A percentile compares a stretch with the other conserved stretches of the same genome.
Evolutionary conservation across 192 early-diverging fungal species (phyloP).

Genomic region (Spinellus fusiger): DNA sequence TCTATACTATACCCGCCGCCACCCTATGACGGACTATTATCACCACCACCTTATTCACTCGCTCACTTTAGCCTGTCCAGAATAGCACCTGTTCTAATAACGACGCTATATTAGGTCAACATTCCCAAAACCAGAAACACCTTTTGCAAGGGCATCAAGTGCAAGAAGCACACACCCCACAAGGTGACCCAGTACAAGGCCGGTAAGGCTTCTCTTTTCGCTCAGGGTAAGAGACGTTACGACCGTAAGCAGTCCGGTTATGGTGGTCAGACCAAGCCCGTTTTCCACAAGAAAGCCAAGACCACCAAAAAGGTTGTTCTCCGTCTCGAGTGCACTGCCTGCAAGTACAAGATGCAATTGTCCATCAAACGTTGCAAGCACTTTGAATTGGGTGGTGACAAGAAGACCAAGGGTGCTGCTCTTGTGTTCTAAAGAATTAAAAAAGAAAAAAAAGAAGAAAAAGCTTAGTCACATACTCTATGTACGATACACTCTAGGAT

Average conservation of each 20-base stretch:
- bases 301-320: slow-evolving; percentile 99
- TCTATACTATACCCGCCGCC: neutral
- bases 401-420: slow-evolving; percentile 89
- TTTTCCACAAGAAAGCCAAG: slow-evolving; percentile 99
- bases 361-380: slow-evolving; percentile 99
- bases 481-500: neutral
- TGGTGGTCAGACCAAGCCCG: slow-evolving; percentile 99
- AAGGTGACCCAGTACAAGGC: slow-evolving; percentile 99
- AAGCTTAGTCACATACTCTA: neutral
- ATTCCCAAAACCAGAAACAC: slow-evolving; percentile 99
- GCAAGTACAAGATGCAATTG: slow-evolving; percentile 99
- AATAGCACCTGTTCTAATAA: neutral
- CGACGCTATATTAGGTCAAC: slow-evolving; percentile 70
- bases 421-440: slow-evolving; percentile 70
- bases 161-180: slow-evolving; percentile 99
- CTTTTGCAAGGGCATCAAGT: slow-evolving; percentile 97
- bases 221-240: slow-evolving; percentile 81
- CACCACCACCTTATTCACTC: no score
- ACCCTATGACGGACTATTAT: no score
- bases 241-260: slow-evolving; percentile 93
- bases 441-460: slow-evolving; percentile 1
- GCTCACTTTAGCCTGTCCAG: neutral
- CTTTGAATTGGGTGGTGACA: slow-evolving; percentile 99
- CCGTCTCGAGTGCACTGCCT: slow-evolving; percentile 94
- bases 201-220: slow-evolving; percentile 98